Conservation (phyloP, 1,139 yeast genomes). For the Geotrichum histeridarum region DNA sequence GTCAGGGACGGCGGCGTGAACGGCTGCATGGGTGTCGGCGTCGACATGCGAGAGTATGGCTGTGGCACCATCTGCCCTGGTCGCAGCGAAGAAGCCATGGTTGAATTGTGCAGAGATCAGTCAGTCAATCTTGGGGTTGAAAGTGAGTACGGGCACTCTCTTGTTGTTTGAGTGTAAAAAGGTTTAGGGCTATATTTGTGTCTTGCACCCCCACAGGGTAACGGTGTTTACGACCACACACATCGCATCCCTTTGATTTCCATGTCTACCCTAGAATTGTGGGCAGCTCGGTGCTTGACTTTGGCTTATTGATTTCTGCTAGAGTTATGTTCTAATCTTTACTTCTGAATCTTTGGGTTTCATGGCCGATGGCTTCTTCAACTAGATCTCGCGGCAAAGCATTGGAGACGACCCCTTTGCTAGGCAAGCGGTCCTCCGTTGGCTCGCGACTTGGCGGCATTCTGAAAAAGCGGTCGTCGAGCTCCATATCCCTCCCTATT, state of each 20-base stretch:
- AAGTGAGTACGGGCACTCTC: too few relatives aligned
- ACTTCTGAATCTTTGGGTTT: not conserved
- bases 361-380: constrained; percentile 5
- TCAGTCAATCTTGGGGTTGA: too few relatives aligned
- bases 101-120: not conserved
- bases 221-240: too few relatives aligned
- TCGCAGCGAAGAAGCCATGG: constrained; percentile 13
- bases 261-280: too few relatives aligned
- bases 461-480: constrained; percentile 13
- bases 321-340: not conserved
- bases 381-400: not conserved
- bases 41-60: constrained; percentile 24
- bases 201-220: too few relatives aligned
- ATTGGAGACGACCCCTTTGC: constrained; percentile 2
- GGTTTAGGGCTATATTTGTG: not conserved
- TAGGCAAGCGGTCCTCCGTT: constrained; percentile 20
- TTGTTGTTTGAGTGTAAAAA: not conserved
- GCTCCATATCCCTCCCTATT: constrained; percentile 8
- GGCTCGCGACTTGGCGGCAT: constrained; percentile 18
- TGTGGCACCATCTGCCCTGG: constrained; percentile 20
- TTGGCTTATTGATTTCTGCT: not conserved
- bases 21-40: constrained; percentile 25
- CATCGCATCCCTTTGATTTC: too few relatives aligned
- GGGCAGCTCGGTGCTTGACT: not conserved
- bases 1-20: constrained; percentile 22